Conservation (phyloP, 139 green algal genomes). For the Asterochloris erici region DNA sequence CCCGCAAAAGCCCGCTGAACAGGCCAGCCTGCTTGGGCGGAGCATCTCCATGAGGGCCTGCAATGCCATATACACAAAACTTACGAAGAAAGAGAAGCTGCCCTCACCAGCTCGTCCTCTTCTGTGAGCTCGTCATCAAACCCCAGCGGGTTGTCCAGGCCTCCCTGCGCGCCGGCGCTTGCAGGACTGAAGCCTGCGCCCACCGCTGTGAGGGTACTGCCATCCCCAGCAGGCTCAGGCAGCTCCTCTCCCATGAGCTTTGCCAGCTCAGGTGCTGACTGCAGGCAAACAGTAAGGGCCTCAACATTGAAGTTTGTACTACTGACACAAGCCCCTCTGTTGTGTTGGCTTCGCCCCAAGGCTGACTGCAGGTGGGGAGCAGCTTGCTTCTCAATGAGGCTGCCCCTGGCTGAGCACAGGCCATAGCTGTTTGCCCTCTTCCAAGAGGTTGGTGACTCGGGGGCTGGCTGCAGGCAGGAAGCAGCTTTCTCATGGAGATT, state of each 20-base stretch:
- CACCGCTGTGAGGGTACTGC: background rate
- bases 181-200: background rate
- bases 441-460: too few relatives aligned
- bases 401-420: too few relatives aligned
- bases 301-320: too few relatives aligned
- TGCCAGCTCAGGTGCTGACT: slow-evolving; percentile 52
- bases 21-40: background rate
- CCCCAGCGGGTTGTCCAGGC: background rate
- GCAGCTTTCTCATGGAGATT: too few relatives aligned
- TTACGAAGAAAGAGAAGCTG: background rate
- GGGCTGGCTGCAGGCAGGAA: too few relatives aligned
- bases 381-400: too few relatives aligned
- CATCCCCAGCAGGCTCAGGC: background rate
- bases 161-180: background rate
- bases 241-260: slow-evolving; percentile 21
- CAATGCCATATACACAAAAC: background rate
- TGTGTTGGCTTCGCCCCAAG: too few relatives aligned
- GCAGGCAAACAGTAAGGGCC: background rate
- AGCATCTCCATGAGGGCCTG: too few relatives aligned
- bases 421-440: too few relatives aligned
- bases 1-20: too few relatives aligned
- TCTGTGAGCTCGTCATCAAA: slow-evolving; percentile 66
- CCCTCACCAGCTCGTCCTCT: slow-evolving; percentile 60
- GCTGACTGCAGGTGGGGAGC: too few relatives aligned
- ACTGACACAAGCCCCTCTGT: too few relatives aligned